A percentile compares a stretch with the other conserved stretches of the same genome.
Evolutionary conservation across 164 flowering plant genomes (phyloP).

Genomic region (Dillenia turbinata): DNA sequence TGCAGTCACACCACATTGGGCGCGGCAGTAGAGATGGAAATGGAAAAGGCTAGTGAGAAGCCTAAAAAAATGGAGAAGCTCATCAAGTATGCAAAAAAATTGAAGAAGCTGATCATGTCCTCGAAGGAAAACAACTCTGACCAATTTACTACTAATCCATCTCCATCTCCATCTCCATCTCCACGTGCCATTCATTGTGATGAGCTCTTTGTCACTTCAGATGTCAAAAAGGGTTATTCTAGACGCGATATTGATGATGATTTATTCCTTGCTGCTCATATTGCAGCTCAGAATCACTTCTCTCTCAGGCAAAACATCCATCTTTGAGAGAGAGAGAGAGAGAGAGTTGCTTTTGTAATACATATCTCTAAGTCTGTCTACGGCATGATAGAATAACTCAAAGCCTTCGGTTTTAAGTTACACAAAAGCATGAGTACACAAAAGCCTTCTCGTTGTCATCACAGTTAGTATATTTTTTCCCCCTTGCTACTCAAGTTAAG

Average conservation of each 20-base stretch:
- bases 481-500: no score
- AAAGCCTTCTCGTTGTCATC: no score
- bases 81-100: slow-evolving; percentile 17
- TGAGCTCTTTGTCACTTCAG: slow-evolving; percentile 22
- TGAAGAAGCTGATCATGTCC: slow-evolving; percentile 18
- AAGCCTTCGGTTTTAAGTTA: no score
- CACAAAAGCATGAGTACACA: no score
- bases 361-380: no score
- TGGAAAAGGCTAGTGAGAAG: slow-evolving; percentile 13
- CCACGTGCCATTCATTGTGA: slow-evolving; percentile 23
- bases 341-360: no score
- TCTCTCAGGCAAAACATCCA: slow-evolving; percentile 23
- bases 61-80: slow-evolving; percentile 18
- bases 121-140: not conserved
- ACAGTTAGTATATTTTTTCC: no score
- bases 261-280: slow-evolving; percentile 16
- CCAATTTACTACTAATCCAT: not conserved
- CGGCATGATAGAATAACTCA: no score
- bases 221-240: not conserved
- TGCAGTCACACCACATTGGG: not conserved
- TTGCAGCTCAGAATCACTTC: slow-evolving; percentile 31
- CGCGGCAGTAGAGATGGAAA: slow-evolving; percentile 2
- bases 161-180: slow-evolving; percentile 9
- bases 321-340: not conserved
- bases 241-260: slow-evolving; percentile 1